These are phyloP conservation scores for Lunularia cruciata DNA, from an alignment of 225 moss, liverwort and hornwort species.

Conservation along the genomic window DNA sequence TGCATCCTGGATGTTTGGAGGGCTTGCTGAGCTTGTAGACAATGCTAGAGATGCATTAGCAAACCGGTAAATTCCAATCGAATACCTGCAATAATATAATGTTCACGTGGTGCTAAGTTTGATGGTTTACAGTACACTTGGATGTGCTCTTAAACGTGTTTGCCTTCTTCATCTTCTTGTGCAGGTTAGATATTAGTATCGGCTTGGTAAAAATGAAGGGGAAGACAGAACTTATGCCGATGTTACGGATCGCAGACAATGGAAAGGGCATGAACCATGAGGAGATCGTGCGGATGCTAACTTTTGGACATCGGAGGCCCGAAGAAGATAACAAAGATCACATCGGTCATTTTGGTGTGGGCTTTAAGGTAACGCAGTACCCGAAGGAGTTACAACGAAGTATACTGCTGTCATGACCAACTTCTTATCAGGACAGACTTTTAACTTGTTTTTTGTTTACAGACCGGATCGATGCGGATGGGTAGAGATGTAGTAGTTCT, in stretches of 20 bases:
- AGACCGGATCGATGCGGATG: slow-evolving; percentile 87
- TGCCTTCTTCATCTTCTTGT: not conserved
- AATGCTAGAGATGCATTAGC: slow-evolving; percentile 91
- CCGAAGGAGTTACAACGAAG: no score
- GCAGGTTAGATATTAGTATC: slow-evolving; percentile 63
- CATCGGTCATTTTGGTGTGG: slow-evolving; percentile 93
- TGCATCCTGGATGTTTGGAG: slow-evolving; percentile 86
- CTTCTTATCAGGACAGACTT: no score
- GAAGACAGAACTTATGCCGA: slow-evolving; percentile 40
- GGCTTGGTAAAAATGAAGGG: slow-evolving; percentile 46
- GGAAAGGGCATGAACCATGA: slow-evolving; percentile 78
- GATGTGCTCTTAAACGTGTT: no score
- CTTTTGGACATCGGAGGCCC: slow-evolving; percentile 77
- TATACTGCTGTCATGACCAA: not conserved
- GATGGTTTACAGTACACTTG: no score
- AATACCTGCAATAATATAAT: no score
- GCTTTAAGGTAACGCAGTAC: slow-evolving; percentile 70
- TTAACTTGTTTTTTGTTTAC: slow-evolving; percentile 17
- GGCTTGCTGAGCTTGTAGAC: slow-evolving; percentile 78
- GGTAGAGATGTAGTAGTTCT: slow-evolving; percentile 75
- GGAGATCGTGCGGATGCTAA: slow-evolving; percentile 78
- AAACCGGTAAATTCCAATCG: slow-evolving; percentile 44
- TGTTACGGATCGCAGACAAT: slow-evolving; percentile 69
- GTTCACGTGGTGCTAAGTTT: no score
- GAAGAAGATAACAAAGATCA: slow-evolving; percentile 51